These are phyloP conservation scores for Melampsora larici-populina DNA, from an alignment of 1,284 basidiomycete genomes.

Conservation along the genomic window DNA sequence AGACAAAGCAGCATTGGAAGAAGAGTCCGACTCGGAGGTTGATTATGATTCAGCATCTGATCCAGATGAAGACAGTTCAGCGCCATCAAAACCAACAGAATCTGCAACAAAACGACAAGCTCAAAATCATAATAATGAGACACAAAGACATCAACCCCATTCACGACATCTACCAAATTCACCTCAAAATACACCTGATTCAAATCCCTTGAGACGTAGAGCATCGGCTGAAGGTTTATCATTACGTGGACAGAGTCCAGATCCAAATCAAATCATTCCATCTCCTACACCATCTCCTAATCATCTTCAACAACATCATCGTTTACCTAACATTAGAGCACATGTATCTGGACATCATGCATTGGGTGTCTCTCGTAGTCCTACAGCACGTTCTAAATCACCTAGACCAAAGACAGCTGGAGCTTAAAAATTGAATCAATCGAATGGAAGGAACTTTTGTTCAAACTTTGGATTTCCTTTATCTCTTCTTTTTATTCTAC, in stretches of 20 bases:
- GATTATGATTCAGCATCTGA: slow-evolving; percentile 40
- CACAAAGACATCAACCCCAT: too few species aligned
- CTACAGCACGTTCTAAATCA: background rate
- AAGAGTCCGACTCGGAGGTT: slow-evolving; percentile 37
- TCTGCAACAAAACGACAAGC: too few species aligned
- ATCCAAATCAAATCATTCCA: background rate
- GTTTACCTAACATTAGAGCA: background rate
- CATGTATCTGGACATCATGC: background rate
- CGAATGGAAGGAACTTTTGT: too few species aligned
- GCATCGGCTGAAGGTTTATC: background rate
- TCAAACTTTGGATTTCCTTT: too few species aligned
- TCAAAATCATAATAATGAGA: too few species aligned
- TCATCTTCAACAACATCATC: background rate
- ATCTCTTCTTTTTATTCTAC: too few species aligned
- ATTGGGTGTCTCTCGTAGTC: background rate
- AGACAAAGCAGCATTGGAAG: background rate
- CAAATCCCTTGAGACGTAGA: background rate
- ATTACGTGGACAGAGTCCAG: too few species aligned
- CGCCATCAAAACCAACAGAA: background rate
- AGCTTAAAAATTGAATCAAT: background rate
- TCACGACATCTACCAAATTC: too few species aligned
- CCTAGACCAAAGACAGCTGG: slow-evolving; percentile 2
- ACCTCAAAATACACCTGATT: too few species aligned
- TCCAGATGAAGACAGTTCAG: slow-evolving; percentile 13
- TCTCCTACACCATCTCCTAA: background rate